These are phyloP conservation scores for Agrocybe pediades DNA, from an alignment of 768 basidiomycete species.

Conservation along the genomic window DNA sequence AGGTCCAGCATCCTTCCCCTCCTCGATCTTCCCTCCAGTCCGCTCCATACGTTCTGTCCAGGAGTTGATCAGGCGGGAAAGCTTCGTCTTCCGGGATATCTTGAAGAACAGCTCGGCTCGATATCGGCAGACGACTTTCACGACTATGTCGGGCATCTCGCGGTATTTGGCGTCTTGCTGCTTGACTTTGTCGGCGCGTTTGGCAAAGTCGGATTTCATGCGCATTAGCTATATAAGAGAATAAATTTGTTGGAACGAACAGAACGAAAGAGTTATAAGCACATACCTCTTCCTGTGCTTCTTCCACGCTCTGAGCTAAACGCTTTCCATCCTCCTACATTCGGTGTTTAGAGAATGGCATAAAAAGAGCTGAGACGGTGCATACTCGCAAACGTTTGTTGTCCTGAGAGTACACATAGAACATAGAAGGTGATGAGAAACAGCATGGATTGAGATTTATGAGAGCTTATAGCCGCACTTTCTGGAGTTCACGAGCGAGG, in stretches of 20 bases:
- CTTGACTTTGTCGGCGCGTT: slow-evolving; percentile 77
- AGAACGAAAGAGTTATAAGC: neutral
- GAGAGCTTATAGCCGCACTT: slow-evolving; percentile 48
- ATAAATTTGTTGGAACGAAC: slow-evolving; percentile 9
- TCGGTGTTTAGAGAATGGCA: slow-evolving; percentile 13
- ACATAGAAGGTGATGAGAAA: slow-evolving; percentile 14
- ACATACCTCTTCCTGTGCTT: slow-evolving; percentile 80
- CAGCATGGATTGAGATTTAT: slow-evolving; percentile 8
- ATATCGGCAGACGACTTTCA: slow-evolving; percentile 87
- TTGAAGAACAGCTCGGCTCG: slow-evolving; percentile 93
- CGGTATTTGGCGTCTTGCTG: slow-evolving; percentile 79
- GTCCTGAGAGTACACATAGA: slow-evolving; percentile 54
- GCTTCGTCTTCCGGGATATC: slow-evolving; percentile 87
- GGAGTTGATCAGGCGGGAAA: slow-evolving; percentile 79
- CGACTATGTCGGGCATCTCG: slow-evolving; percentile 87
- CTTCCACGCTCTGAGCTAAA: slow-evolving; percentile 77
- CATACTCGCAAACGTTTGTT: slow-evolving; percentile 86
- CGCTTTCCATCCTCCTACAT: slow-evolving; percentile 85
- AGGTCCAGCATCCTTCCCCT: slow-evolving; percentile 33
- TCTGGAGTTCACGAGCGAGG: slow-evolving; percentile 85
- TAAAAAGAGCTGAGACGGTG: slow-evolving; percentile 1
- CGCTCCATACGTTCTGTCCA: slow-evolving; percentile 91
- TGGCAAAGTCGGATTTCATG: slow-evolving; percentile 83
- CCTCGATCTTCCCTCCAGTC: slow-evolving; percentile 43
- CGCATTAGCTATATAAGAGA: slow-evolving; percentile 57